Conservation (phyloP, 768 basidiomycete genomes). For the Pisolithus marmoratus region DNA sequence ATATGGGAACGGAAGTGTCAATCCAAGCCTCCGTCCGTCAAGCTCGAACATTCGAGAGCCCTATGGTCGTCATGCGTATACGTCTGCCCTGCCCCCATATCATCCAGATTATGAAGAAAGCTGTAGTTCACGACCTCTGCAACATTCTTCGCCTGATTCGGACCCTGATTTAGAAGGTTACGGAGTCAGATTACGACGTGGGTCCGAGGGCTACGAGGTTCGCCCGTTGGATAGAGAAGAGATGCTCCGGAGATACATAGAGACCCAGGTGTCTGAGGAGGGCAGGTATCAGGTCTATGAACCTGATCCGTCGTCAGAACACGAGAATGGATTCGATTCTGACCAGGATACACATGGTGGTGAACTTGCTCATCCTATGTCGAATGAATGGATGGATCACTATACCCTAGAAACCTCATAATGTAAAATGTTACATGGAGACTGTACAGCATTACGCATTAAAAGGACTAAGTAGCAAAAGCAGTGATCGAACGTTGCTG, state of each 20-base stretch:
- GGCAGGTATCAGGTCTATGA: slow-evolving; percentile 67
- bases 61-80: slow-evolving; percentile 26
- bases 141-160: slow-evolving; percentile 11
- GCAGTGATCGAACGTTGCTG: slow-evolving; percentile 1
- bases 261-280: slow-evolving; percentile 45
- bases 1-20: slow-evolving; percentile 70
- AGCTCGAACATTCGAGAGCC: slow-evolving; percentile 36
- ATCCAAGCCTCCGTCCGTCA: slow-evolving; percentile 68
- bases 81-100: slow-evolving; percentile 62
- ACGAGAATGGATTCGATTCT: slow-evolving; percentile 31
- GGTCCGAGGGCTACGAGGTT: slow-evolving; percentile 83
- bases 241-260: slow-evolving; percentile 54
- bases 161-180: slow-evolving; percentile 28
- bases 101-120: slow-evolving; percentile 62
- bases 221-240: slow-evolving; percentile 55
- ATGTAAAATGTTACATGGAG: slow-evolving; percentile 18
- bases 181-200: slow-evolving; percentile 46
- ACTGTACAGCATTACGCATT: slow-evolving; percentile 28
- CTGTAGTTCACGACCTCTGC: slow-evolving; percentile 10
- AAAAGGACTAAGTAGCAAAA: slow-evolving; percentile 22
- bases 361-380: slow-evolving; percentile 1
- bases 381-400: neutral
- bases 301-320: slow-evolving; percentile 47
- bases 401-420: slow-evolving; percentile 12
- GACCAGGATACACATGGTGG: slow-evolving; percentile 17